Conservation (phyloP, 2,329 filamentous ascomycete genomes). For the Paraphaeosphaeria minitans region DNA sequence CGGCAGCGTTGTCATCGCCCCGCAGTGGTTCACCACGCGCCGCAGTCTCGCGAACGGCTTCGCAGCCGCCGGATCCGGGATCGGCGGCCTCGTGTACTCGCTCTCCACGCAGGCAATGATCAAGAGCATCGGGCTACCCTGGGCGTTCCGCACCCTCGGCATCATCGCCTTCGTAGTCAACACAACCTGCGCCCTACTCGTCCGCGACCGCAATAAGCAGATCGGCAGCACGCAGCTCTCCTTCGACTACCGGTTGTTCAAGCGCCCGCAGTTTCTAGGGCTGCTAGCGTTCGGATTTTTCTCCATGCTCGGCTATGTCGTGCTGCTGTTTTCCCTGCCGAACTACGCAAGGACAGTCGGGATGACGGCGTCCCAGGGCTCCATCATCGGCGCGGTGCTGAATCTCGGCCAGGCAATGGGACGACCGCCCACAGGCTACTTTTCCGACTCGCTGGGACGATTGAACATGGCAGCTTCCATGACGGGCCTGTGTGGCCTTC, state of each 20-base stretch:
- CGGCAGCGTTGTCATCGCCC: constrained; percentile 67
- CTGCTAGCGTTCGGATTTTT: constrained; percentile 72
- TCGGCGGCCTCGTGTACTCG: constrained; percentile 75
- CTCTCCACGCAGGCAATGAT: constrained; percentile 73
- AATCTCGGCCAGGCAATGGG: constrained; percentile 72
- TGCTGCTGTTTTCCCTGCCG: constrained; percentile 76
- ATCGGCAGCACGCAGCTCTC: constrained; percentile 70
- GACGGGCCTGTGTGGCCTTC: constrained; percentile 67
- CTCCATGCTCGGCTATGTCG: constrained; percentile 74
- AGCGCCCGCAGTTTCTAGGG: constrained; percentile 65
- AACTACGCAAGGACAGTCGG: constrained; percentile 74
- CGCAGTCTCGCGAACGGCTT: constrained; percentile 73
- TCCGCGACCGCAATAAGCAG: constrained; percentile 73
- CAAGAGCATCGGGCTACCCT: constrained; percentile 64
- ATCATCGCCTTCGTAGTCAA: constrained; percentile 70
- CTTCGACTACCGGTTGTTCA: constrained; percentile 69
- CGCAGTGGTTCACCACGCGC: constrained; percentile 74
- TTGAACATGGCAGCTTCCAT: constrained; percentile 73
- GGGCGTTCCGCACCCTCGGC: constrained; percentile 70
- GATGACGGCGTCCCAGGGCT: constrained; percentile 68
- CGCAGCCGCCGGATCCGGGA: constrained; percentile 70
- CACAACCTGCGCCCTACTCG: constrained; percentile 63
- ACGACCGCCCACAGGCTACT: constrained; percentile 72
- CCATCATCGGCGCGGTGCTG: constrained; percentile 73
- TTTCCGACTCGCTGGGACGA: constrained; percentile 71